Conservation (phyloP, 2,329 filamentous ascomycete species). For the Zymoseptoria brevis region DNA sequence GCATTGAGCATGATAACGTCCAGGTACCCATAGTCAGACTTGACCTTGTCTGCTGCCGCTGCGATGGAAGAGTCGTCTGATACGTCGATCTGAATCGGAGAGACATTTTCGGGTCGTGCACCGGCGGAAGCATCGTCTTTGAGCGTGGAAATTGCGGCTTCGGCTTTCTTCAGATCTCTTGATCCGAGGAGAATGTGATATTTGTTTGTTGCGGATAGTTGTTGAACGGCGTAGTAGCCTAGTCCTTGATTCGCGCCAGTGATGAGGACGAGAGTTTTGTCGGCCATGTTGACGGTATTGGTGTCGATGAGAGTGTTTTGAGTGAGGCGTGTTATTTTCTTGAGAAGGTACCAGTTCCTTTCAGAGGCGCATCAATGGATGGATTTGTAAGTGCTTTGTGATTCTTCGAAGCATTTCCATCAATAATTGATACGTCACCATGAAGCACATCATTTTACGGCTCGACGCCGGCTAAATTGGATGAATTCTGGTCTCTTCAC, state of each 20-base stretch:
- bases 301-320: neutral
- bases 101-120: slow-evolving; percentile 26
- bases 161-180: slow-evolving; percentile 30
- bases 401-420: neutral
- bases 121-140: slow-evolving; percentile 21
- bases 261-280: slow-evolving; percentile 29
- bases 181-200: slow-evolving; percentile 37
- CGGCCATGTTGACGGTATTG: neutral
- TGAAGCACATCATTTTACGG: neutral
- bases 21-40: slow-evolving; percentile 22
- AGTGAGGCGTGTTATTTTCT: no score
- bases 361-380: no score
- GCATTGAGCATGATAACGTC: slow-evolving; percentile 34
- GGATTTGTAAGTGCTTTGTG: neutral
- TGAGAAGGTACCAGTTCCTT: no score
- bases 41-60: slow-evolving; percentile 28
- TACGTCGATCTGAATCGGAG: slow-evolving; percentile 38
- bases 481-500: neutral
- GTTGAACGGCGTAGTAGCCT: slow-evolving; percentile 36
- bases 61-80: slow-evolving; percentile 36
- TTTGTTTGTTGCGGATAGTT: slow-evolving; percentile 31
- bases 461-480: neutral
- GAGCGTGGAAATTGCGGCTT: slow-evolving; percentile 30
- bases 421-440: neutral
- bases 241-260: slow-evolving; percentile 40